phyloP scores from a whole-genome alignment of 768 basidiomycete species.

The Russula dissimulans region DNA sequence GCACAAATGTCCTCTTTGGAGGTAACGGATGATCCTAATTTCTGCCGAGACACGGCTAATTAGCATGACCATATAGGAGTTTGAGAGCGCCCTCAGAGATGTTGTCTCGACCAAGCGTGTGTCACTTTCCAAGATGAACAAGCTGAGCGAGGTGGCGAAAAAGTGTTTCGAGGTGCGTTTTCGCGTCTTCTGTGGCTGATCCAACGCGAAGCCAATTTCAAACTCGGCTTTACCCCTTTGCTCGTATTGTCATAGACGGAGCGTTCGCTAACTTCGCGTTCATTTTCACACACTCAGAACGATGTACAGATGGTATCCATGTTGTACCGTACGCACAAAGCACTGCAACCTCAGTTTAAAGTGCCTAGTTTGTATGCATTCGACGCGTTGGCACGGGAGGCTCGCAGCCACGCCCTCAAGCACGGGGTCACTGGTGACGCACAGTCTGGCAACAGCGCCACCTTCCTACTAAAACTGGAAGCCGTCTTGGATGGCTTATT shows the following conservation, averaged over 20 bases:
- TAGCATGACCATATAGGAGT: constrained; percentile 45
- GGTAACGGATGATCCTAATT: constrained; percentile 7
- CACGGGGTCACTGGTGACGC: constrained; percentile 49
- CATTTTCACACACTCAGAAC: constrained; percentile 37
- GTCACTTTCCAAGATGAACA: constrained; percentile 78
- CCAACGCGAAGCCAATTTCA: background rate
- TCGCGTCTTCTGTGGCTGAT: background rate
- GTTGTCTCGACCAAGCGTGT: constrained; percentile 76
- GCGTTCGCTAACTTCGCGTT: background rate
- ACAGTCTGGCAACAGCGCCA: constrained; percentile 60
- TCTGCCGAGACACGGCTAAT: background rate
- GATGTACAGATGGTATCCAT: constrained; percentile 84
- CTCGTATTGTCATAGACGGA: background rate
- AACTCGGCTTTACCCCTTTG: background rate
- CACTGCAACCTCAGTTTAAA: constrained; percentile 57
- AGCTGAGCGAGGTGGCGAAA: constrained; percentile 66
- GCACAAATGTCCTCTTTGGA: constrained; percentile 21
- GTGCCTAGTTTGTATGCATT: constrained; percentile 88
- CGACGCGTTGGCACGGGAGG: constrained; percentile 85
- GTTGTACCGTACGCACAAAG: constrained; percentile 84
- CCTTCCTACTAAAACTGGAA: constrained; percentile 84
- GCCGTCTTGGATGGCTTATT: constrained; percentile 85
- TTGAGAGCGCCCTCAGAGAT: constrained; percentile 72
- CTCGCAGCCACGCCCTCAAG: constrained; percentile 59
- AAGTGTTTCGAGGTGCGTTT: constrained; percentile 63